Base-by-base conservation (phyloP, 306 rosid genomes). In the Vigna radiata region DNA sequence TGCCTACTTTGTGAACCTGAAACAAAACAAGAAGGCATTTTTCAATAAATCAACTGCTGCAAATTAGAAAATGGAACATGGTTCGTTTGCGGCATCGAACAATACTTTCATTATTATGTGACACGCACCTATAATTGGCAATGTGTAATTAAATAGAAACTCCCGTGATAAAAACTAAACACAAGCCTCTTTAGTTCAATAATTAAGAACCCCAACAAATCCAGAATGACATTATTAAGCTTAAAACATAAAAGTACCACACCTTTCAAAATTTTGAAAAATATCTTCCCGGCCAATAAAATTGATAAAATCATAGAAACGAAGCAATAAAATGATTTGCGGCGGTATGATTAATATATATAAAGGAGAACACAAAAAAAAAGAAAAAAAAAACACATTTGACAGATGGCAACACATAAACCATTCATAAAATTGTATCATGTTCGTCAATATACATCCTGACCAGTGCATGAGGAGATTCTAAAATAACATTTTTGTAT, bases 1-100 rank as follows among this genome's bases (percentile, higher is more conserved):
- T 46, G 87, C 36, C 70, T 69, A 48, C 71, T 73, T 59, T 74
- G 91, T 43, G 85, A 47, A 68, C 88, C 98, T 90, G 90, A 72
- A 88, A 81, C 29, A 39, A 15, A 29, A 0, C 12, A 12, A 11
- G 3, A 31, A 37, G n/a, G 48, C 29, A 8, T 60, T 41, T 74
- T 12, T 47, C 50, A n/a, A 21, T 78, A 56, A 62, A 58, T 60
- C 58, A 64, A 39, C 59, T 17, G 44, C 41, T 33, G 41, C 64
- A 72, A 72, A 66, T 71, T 33, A 76, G 18, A 41, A 61, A 76
- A 47, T 9, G 31, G 58, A 64, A 39, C 10, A 59, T 17, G 55
- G 53, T 33, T 27, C 44, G 17, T 19, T 4, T 33, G 68, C 16
- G 13, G 43, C 70, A 82, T 47, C 56, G 71, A 27, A 29, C 33